These are phyloP conservation scores for Herpotrichia juniperi DNA, from an alignment of 2,329 filamentous ascomycete species.

Conservation along the genomic window DNA sequence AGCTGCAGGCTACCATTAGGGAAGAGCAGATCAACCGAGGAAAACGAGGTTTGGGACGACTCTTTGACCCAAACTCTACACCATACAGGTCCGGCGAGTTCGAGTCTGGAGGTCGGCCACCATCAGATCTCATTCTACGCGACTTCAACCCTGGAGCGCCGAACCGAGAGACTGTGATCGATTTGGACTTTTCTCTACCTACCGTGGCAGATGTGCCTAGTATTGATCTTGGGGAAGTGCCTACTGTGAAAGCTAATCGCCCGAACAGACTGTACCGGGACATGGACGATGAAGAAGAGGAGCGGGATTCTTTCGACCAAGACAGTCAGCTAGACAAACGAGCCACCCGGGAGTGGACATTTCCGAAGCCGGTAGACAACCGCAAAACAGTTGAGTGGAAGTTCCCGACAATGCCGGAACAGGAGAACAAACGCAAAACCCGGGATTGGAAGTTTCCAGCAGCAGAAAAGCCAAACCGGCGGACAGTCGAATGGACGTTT, in stretches of 20 bases:
- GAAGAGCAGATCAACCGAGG: constrained; percentile 64
- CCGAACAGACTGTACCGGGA: constrained; percentile 54
- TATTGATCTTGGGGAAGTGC: constrained; percentile 56
- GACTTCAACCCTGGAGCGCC: constrained; percentile 49
- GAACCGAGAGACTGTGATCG: constrained; percentile 60
- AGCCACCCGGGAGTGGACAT: constrained; percentile 58
- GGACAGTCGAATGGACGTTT: constrained; percentile 57
- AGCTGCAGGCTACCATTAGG: constrained; percentile 57
- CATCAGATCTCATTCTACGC: constrained; percentile 63
- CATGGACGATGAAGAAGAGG: constrained; percentile 48
- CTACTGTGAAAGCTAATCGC: constrained; percentile 63
- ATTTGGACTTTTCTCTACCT: constrained; percentile 61
- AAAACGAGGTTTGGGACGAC: constrained; percentile 60
- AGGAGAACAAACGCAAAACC: constrained; percentile 1
- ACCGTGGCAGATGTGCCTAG: constrained; percentile 40
- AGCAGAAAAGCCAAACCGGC: constrained; percentile 44
- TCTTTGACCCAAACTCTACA: constrained; percentile 62
- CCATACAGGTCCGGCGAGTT: constrained; percentile 65
- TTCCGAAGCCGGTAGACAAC: constrained; percentile 40
- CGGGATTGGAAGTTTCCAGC: constrained; percentile 10
- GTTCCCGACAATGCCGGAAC: constrained; percentile 28
- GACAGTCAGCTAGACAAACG: constrained; percentile 10
- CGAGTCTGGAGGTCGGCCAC: constrained; percentile 52
- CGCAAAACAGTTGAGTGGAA: constrained; percentile 42
- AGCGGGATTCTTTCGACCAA: constrained; percentile 28